Evolutionary conservation across 257 asterid species (phyloP), one percentile per base, ranked within the genome.

Genomic region (Plantago elongata): DNA sequence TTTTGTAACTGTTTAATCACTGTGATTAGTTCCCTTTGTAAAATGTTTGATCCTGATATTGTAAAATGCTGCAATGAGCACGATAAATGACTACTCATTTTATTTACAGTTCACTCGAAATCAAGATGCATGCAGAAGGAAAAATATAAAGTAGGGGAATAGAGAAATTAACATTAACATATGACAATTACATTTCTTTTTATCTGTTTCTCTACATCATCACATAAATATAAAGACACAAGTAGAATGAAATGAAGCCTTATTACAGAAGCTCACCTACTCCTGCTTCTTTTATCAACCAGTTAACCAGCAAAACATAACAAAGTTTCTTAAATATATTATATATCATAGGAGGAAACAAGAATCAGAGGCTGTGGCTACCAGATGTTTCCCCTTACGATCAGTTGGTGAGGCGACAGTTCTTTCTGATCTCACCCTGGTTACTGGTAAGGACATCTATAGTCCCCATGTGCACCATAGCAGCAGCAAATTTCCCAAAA

Each of bases 401-500:
- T 40, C 34, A 54, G 9, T 54, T 54, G 27, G 14, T 54, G 29
- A 54, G 34, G 0, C 59, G 59, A 27, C 60, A 63, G 47, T 51
- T 50, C 10, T 2, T 63, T 54, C 68, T 51, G 17, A 78, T 79
- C 50, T 75, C 79, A 8, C 81, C 84, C 9, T 65, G 55, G 5
- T 13, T 30, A 0, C 84, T 72, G 0, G 72, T 69, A 15, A 72
- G 69, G 47, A 79, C 84, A 5, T 63, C 81, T 3, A 79, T 69
- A 0, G 70, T 62, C 13, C 81, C 84, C 84, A 79, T 55, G 16
- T 37, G 50, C 30, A 72, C 77, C 77, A 75, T 75, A 14, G 84
- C 84, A 60, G 51, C 62, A 45, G 69, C 73, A 59, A 72, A 78
- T 38, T 59, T 69, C 11, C 78, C 80, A 78, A 7, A 18, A 15